phyloP scores from a whole-genome alignment of 2,329 filamentous ascomycete genomes.

The Aureobasidium sp. region DNA sequence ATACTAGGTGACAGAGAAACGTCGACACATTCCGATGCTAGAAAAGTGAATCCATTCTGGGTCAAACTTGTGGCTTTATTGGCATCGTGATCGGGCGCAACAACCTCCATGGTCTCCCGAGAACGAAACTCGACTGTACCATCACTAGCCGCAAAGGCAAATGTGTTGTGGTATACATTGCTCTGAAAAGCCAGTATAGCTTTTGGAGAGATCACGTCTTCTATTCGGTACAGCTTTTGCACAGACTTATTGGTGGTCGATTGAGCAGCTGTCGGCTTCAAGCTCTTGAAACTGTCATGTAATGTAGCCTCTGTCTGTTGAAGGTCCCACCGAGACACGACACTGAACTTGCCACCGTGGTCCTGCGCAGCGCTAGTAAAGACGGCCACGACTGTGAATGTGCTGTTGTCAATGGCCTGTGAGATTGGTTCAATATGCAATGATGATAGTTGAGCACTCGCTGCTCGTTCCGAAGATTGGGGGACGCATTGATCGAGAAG shows the following conservation, averaged over 20 bases:
- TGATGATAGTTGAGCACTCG: constrained; percentile 64
- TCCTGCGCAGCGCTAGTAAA: constrained; percentile 54
- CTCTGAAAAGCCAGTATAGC: constrained; percentile 61
- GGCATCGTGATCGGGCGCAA: constrained; percentile 58
- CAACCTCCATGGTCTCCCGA: constrained; percentile 58
- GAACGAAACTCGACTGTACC: constrained; percentile 76
- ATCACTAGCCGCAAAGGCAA: constrained; percentile 71
- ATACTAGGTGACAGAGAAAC: constrained; percentile 42
- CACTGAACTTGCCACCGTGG: constrained; percentile 46
- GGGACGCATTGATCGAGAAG: constrained; percentile 7
- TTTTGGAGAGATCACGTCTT: constrained; percentile 63
- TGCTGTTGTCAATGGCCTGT: constrained; percentile 4
- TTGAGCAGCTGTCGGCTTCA: constrained; percentile 20
- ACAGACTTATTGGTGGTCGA: constrained; percentile 18
- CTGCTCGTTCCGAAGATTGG: constrained; percentile 7
- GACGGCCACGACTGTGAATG: constrained; percentile 58
- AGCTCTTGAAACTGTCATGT: constrained; percentile 32
- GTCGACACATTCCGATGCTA: constrained; percentile 45
- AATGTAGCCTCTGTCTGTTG: constrained; percentile 39
- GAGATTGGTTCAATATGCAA: constrained; percentile 1
- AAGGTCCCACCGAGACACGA: constrained; percentile 77
- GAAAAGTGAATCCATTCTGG: constrained; percentile 71
- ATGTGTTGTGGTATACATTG: constrained; percentile 61
- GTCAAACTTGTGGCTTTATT: constrained; percentile 61
- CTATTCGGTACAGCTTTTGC: constrained; percentile 50